These are phyloP conservation scores for Solanum pimpinellifolium DNA, from an alignment of 257 asterid species.

Conservation along the genomic window DNA sequence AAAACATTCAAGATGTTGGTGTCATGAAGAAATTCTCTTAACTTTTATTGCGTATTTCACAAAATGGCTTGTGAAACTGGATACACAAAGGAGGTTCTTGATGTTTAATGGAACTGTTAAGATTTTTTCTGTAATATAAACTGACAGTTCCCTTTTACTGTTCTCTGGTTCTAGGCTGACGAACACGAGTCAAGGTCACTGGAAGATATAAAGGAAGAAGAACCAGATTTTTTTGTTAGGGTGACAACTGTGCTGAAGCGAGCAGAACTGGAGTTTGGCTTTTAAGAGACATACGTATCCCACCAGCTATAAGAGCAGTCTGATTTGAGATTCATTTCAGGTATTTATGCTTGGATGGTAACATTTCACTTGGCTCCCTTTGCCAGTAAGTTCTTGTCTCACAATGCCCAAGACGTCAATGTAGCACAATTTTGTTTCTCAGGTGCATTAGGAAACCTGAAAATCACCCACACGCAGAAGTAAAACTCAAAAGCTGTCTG, in stretches of 20 bases:
- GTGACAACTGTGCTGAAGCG: conserved; percentile 70
- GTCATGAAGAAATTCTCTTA: not conserved
- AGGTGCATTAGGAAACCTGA: not conserved
- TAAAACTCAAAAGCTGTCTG: not conserved
- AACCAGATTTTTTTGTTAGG: conserved; percentile 56
- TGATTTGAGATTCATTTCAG: not conserved
- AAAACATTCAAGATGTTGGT: not conserved
- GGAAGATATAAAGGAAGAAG: conserved; percentile 56
- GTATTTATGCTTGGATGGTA: not conserved
- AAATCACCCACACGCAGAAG: not conserved
- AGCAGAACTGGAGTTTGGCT: conserved; percentile 65
- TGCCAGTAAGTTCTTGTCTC: not conserved
- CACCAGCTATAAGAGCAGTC: not conserved
- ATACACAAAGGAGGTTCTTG: not conserved
- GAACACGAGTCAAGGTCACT: conserved; percentile 81
- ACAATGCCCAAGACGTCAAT: not conserved
- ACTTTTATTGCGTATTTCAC: not conserved
- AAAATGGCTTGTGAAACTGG: not conserved
- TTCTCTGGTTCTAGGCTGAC: conserved; percentile 49
- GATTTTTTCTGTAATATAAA: not conserved
- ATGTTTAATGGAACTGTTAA: not conserved
- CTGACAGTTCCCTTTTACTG: not conserved
- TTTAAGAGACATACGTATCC: not conserved
- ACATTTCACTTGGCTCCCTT: not conserved
- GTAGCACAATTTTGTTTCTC: not conserved